Percentiles rank a stretch among this genome's conserved stretches.
These are phyloP conservation scores for Cordyceps cateniannulata DNA, from an alignment of 2,329 filamentous ascomycete species.

Conservation along the genomic window DNA sequence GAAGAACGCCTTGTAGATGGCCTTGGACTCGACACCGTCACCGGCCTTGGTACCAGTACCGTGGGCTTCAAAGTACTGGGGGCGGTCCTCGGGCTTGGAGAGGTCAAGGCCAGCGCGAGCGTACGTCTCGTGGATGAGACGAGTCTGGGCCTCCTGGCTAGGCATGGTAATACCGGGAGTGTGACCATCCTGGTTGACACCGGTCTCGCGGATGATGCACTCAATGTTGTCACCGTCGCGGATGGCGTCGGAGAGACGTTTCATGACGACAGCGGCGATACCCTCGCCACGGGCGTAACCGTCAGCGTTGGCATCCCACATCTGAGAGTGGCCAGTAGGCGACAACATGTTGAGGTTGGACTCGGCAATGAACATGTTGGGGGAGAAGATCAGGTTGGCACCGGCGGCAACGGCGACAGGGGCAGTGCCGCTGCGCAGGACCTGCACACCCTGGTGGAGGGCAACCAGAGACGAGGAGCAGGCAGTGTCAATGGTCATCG, in stretches of 20 bases:
- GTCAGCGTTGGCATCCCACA: constrained; percentile 38
- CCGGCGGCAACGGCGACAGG: constrained; percentile 36
- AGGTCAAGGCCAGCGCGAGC: constrained; percentile 29
- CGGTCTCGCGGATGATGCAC: constrained; percentile 40
- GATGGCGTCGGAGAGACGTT: constrained; percentile 37
- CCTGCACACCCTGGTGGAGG: constrained; percentile 26
- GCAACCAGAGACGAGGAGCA: constrained; percentile 28
- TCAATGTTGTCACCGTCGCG: constrained; percentile 45
- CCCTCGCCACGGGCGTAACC: constrained; percentile 50
- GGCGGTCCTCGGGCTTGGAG: constrained; percentile 22
- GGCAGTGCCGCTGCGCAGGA: constrained; percentile 22
- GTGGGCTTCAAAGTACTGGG: constrained; percentile 39
- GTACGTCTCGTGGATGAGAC: constrained; percentile 33
- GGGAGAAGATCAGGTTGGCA: constrained; percentile 19
- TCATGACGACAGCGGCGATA: constrained; percentile 39
- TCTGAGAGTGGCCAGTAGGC: constrained; percentile 26
- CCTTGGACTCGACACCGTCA: constrained; percentile 44
- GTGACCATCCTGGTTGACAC: constrained; percentile 46
- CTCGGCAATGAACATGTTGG: constrained; percentile 17
- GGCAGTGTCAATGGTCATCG: constrained; percentile 29
- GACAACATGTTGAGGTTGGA: constrained; percentile 41
- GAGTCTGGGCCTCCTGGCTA: constrained; percentile 33
- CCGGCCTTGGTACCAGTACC: constrained; percentile 27
- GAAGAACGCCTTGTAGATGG: constrained; percentile 37
- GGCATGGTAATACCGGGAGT: constrained; percentile 51